Conservation (phyloP, 225 moss, liverwort and hornwort species). For the Rhytidiadelphus loreus region DNA sequence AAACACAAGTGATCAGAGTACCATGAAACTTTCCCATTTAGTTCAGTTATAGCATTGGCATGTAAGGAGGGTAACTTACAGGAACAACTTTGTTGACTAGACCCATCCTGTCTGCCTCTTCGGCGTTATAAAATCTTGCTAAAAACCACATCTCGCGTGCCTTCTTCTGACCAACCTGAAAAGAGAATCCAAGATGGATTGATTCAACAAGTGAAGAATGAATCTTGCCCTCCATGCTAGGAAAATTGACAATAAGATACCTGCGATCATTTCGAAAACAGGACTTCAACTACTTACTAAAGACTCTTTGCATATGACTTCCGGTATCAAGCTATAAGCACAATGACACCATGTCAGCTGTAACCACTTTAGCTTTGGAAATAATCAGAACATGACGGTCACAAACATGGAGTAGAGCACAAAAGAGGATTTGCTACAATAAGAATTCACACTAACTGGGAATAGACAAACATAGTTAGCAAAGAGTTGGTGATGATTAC, state of each 20-base stretch:
- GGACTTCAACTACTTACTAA: neutral
- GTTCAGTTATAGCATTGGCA: neutral
- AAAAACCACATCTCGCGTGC: constrained; percentile 96
- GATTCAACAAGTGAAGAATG: neutral
- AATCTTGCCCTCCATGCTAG: neutral
- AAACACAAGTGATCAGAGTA: neutral
- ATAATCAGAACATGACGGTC: neutral
- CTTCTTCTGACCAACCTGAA: constrained; percentile 89
- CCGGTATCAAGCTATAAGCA: neutral
- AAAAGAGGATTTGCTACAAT: neutral
- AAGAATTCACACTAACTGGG: neutral
- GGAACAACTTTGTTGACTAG: constrained; percentile 91
- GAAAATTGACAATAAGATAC: neutral
- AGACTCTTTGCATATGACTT: neutral
- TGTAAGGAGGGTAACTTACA: constrained; percentile 33
- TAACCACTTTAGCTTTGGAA: neutral
- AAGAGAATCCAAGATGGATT: neutral
- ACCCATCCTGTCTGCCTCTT: constrained; percentile 86
- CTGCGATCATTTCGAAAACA: neutral
- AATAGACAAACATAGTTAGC: neutral
- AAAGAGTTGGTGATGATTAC: constrained; percentile 12
- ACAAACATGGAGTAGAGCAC: neutral
- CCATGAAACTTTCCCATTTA: neutral
- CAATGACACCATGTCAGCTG: neutral
- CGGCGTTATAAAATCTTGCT: constrained; percentile 78